Evolutionary conservation across 768 basidiomycete genomes (phyloP).

Genomic region (Suillus weaverae): DNA sequence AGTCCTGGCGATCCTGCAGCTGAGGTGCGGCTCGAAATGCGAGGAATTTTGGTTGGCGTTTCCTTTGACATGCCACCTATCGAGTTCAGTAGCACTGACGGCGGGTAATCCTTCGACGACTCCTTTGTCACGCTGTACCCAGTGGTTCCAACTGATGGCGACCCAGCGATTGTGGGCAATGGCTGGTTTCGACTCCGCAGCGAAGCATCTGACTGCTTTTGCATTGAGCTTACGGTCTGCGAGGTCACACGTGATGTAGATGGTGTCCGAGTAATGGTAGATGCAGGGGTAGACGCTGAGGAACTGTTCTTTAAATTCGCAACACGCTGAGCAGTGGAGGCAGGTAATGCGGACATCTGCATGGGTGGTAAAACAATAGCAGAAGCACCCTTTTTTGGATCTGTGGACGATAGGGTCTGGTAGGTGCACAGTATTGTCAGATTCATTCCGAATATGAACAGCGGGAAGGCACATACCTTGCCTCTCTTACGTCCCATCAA

Average conservation of each 20-base stretch:
- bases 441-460: constrained; percentile 5
- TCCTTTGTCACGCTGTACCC: constrained; percentile 55
- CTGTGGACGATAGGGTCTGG: constrained; percentile 82
- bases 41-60: constrained; percentile 91
- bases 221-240: constrained; percentile 84
- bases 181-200: constrained; percentile 67
- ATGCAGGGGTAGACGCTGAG: constrained; percentile 43
- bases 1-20: constrained; percentile 71
- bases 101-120: constrained; percentile 50
- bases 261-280: constrained; percentile 40
- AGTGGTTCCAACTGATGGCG: constrained; percentile 79
- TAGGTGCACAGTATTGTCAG: neutral
- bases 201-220: constrained; percentile 83
- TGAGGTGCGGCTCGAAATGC: constrained; percentile 84
- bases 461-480: constrained; percentile 59
- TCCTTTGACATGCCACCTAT: constrained; percentile 63
- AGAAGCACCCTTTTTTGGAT: constrained; percentile 71
- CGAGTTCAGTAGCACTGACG: constrained; percentile 54
- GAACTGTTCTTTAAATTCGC: constrained; percentile 69
- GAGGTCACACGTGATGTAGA: constrained; percentile 69
- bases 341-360: constrained; percentile 84
- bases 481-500: constrained; percentile 88
- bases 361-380: constrained; percentile 82
- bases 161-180: constrained; percentile 90
- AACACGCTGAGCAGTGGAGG: constrained; percentile 79